Evolutionary conservation across 331 rosid species (phyloP).

Genomic region (Ulmus americana): DNA sequence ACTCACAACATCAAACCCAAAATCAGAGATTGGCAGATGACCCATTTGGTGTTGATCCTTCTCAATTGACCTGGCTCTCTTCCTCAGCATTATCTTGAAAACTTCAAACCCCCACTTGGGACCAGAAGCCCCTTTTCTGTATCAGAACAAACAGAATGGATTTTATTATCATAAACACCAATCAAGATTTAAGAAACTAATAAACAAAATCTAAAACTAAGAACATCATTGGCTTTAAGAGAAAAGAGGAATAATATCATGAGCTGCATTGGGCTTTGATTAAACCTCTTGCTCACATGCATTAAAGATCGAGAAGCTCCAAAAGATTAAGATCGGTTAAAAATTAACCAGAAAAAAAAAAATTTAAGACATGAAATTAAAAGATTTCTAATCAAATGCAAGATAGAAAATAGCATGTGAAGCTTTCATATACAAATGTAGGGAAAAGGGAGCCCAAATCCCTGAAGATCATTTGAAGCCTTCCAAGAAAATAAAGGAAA

Average conservation of each 20-base stretch:
- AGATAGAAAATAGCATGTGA: slow-evolving; percentile 12
- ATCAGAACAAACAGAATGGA: slow-evolving; percentile 16
- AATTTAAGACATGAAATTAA: neutral
- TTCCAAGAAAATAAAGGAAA: neutral
- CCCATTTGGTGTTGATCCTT: slow-evolving; percentile 59
- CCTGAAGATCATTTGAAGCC: slow-evolving; percentile 9
- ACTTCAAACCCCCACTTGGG: slow-evolving; percentile 12
- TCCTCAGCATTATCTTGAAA: slow-evolving; percentile 59
- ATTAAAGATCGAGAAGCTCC: slow-evolving; percentile 7
- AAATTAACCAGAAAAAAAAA: neutral
- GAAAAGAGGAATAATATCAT: neutral
- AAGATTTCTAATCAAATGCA: slow-evolving; percentile 12
- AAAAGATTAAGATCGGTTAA: neutral
- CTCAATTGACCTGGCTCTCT: slow-evolving; percentile 63
- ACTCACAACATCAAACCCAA: slow-evolving; percentile 49
- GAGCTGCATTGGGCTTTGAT: slow-evolving; percentile 13
- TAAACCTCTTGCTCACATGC: slow-evolving; percentile 13
- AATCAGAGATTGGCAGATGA: slow-evolving; percentile 37
- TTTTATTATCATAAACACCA: slow-evolving; percentile 2
- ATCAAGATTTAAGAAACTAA: slow-evolving; percentile 3
- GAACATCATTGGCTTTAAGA: slow-evolving; percentile 2
- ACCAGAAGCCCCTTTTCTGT: slow-evolving; percentile 26
- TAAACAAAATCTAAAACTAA: neutral
- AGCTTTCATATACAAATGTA: slow-evolving; percentile 25
- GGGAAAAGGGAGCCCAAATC: slow-evolving; percentile 5